Base-by-base conservation (phyloP, 192 early-diverging fungal species). In the Lobosporangium transversale region DNA sequence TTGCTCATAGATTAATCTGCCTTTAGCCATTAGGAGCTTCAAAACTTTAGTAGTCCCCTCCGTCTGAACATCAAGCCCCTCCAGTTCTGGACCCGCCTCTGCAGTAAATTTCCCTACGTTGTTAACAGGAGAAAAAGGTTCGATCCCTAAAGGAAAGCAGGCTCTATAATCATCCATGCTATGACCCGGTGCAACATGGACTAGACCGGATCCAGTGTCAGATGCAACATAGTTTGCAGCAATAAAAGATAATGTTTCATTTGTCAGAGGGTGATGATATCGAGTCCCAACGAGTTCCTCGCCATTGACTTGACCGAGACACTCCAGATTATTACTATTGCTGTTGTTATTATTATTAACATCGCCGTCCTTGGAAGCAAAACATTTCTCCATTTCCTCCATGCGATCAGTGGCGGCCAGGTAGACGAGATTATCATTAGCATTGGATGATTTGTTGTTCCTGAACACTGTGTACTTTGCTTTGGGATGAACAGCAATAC, bases 111-210 rank as follows among this genome's bases (percentile, higher is more conserved):
- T 74, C 0, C 92, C 92, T 17, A 70, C 50, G 40, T 88, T 88
- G 42, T 92, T 84, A 1, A 94, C 92, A 10, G 92, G 92, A 51
- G 89, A 88, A 51, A 88, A 89, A 0, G 84, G 81, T 3, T 78
- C 70, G 24, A 94, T 86, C 10, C 87, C 87, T 0, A 83, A 50
- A 21, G 80, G 51, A 9, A 81, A 78, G 54, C 90, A 82, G 1
- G 62, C 80, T 66, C 91, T 89, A 53, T 92, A 94, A 74, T 94
- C 92, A 30, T 92, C 91, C 80, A 89, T 87, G 21, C 92, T 91
- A 62, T 94, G 92, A 15, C 92, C 92, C 5, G 92, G 92, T 4
- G 92, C 92, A 26, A 89, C 86, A 64, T 94, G 92, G 24, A 94
- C 91, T 3, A 94, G 64, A 14, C 92, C 90, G n/a, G 62, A 68